phyloP scores from a whole-genome alignment of 495 filamentous ascomycete genomes.

The Aspergillus coremiiformis region DNA sequence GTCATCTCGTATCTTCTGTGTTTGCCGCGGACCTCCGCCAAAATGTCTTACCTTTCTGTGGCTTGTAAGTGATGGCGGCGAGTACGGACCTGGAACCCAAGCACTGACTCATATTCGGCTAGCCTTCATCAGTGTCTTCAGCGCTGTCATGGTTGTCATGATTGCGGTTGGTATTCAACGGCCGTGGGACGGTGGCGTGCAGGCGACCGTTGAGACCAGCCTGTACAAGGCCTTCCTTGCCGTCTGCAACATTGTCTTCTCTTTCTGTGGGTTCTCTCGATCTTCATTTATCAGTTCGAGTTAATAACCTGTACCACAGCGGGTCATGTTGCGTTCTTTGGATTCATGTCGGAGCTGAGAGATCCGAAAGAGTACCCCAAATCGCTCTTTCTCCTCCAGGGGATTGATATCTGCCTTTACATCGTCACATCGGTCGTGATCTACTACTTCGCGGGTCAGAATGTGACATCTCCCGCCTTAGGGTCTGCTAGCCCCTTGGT shows the following conservation, averaged over 20 bases:
- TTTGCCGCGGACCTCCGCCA: conserved; percentile 56
- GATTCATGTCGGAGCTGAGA: conserved; percentile 68
- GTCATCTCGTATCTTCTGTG: conserved; percentile 54
- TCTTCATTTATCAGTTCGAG: background rate
- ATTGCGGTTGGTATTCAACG: conserved; percentile 55
- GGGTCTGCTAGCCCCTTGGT: conserved; percentile 53
- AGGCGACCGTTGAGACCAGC: conserved; percentile 24
- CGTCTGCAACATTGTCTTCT: conserved; percentile 69
- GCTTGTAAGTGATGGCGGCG: conserved; percentile 29
- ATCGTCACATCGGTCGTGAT: conserved; percentile 58
- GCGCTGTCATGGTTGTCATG: conserved; percentile 60
- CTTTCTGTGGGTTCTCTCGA: conserved; percentile 36
- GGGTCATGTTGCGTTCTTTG: conserved; percentile 63
- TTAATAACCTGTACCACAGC: conserved; percentile 21
- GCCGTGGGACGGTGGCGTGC: conserved; percentile 17
- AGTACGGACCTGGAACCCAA: too few species aligned
- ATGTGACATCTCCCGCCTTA: conserved; percentile 63
- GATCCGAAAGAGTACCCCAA: conserved; percentile 56
- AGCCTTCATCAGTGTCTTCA: conserved; percentile 30
- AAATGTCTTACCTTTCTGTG: conserved; percentile 56
- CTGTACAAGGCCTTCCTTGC: conserved; percentile 48
- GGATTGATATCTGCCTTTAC: conserved; percentile 58
- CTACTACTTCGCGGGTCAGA: conserved; percentile 59
- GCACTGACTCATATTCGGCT: background rate
- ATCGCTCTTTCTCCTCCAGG: conserved; percentile 53